These are phyloP conservation scores for Cyclotella kingstonii DNA, from an alignment of 108 stramenopile species.

Conservation along the genomic window DNA sequence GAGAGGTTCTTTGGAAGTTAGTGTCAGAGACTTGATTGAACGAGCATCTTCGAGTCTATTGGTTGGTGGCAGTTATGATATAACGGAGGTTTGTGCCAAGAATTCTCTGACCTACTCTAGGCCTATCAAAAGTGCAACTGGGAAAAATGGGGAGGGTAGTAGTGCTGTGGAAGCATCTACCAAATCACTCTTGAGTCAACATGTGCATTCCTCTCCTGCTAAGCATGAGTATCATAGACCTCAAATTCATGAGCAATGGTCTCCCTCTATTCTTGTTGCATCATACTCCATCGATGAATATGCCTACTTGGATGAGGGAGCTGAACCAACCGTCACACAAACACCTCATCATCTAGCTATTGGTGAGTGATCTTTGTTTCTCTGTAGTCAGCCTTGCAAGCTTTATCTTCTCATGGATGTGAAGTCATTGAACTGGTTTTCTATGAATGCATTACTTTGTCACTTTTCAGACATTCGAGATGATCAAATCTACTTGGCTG, in stretches of 20 bases:
- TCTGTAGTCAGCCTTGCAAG: no score
- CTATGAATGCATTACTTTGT: no score
- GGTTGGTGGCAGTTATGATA: slow-evolving; percentile 13
- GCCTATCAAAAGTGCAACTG: slow-evolving; percentile 3
- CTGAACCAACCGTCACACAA: slow-evolving; percentile 72
- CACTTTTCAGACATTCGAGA: slow-evolving; percentile 72
- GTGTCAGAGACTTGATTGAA: slow-evolving; percentile 33
- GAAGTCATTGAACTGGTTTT: no score
- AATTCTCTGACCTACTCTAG: not conserved
- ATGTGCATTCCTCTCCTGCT: slow-evolving; percentile 2
- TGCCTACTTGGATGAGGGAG: slow-evolving; percentile 46
- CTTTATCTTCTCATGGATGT: no score
- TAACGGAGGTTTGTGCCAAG: not conserved
- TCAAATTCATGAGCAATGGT: not conserved
- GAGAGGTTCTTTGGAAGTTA: slow-evolving; percentile 41
- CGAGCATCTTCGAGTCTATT: slow-evolving; percentile 38
- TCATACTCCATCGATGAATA: slow-evolving; percentile 33
- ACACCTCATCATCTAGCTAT: slow-evolving; percentile 79
- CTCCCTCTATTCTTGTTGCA: slow-evolving; percentile 11
- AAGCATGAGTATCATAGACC: not conserved
- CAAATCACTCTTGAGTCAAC: slow-evolving; percentile 17
- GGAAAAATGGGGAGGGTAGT: not conserved
- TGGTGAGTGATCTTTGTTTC: no score
- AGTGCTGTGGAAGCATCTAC: slow-evolving; percentile 20
- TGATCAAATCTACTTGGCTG: slow-evolving; percentile 73